Evolutionary conservation across 306 rosid species (phyloP), one percentile per base, ranked within the genome.

Genomic region (Fragaria nilgerrensis): DNA sequence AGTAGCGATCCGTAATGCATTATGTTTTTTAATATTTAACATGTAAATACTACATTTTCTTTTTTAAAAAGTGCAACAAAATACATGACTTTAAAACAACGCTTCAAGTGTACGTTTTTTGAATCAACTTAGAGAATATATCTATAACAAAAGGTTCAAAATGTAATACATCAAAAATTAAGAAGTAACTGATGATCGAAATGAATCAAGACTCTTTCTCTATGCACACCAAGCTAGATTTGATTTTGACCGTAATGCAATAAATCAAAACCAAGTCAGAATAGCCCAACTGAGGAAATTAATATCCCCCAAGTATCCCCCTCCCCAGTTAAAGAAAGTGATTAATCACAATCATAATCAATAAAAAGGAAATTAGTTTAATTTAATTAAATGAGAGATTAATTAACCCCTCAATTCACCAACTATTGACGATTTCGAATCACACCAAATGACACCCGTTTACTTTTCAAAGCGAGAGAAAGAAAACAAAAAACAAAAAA

Each of bases 361-460:
- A 27, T 44, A 44, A 43, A 29, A 34, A 32, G 69, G 69, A 34
- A 27, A 20, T 44, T 20, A 58, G 48, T 44, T 59, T 12, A 27
- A 59, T 11, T 23, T 14, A 22, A 14, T 59, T 70, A 15, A 80
- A 23, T n/a, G 2, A 55, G 11, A 70, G 13, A 49, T 20, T 16
- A 32, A 71, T 63, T 76, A 71, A 34, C 74, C 37, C 17, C 22
- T 22, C 3, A 8, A 15, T 2, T 17, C 74, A 70, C 59, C 39
- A 19, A 19, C 20, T 6, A n/a, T 17, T 58, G 23, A 52, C 56
- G 36, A 39, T 73, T 65, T 66, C 3, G 23, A 66, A 53, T 52
- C 37, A 19, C 61, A 36, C 50, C 81, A 70, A 65, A 81, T 23
- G 34, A 45, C 70, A 75, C 17, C 78, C 75, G 65, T 84, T 77